A percentile compares a stretch with the other conserved stretches of the same genome.
These are phyloP conservation scores for Ailanthus altissimus DNA, from an alignment of 345 rosid genomes.

Conservation along the genomic window DNA sequence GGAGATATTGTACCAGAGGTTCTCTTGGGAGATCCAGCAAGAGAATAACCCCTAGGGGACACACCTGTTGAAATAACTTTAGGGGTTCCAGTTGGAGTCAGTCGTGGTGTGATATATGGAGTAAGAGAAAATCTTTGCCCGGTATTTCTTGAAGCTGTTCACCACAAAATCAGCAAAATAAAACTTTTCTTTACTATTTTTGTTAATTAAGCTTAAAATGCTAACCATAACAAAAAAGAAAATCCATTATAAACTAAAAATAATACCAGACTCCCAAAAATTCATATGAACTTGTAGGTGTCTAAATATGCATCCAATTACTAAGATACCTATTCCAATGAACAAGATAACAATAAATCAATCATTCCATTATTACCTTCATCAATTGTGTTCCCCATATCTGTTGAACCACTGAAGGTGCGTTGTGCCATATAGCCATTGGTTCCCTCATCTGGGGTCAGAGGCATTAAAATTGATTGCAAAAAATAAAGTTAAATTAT, in stretches of 20 bases:
- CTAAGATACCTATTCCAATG: background rate
- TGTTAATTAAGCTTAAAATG: background rate
- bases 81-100: constrained; percentile 84
- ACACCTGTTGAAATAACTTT: constrained; percentile 59
- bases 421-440: constrained; percentile 44
- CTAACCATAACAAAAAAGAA: background rate
- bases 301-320: background rate
- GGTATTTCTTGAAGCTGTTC: constrained; percentile 50
- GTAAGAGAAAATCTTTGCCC: constrained; percentile 64
- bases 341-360: background rate
- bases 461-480: constrained; percentile 6
- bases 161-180: constrained; percentile 22
- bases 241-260: background rate
- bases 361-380: constrained; percentile 45
- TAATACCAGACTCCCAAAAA: background rate
- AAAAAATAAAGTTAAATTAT: background rate
- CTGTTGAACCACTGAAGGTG: constrained; percentile 42
- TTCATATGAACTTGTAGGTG: background rate
- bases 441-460: constrained; percentile 48
- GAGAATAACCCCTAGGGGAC: constrained; percentile 75
- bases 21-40: constrained; percentile 64
- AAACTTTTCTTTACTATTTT: background rate
- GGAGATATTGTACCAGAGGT: constrained; percentile 75
- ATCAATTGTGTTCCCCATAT: constrained; percentile 41
- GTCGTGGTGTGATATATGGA: constrained; percentile 79